Evolutionary conservation across 257 asterid species (phyloP), one percentile per base, ranked within the genome.

Genomic region (Solanum commersonii): DNA sequence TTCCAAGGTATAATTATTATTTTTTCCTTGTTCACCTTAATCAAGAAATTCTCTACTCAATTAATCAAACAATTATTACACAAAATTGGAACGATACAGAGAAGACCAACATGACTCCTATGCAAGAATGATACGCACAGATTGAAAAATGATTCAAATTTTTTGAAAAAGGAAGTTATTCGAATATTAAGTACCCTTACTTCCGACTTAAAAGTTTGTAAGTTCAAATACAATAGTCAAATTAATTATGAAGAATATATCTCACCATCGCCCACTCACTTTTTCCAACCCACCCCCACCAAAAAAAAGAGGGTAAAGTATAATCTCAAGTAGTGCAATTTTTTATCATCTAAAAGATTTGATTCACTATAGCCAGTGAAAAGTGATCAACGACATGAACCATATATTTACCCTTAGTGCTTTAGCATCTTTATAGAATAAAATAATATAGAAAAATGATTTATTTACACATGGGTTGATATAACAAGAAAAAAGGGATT

Each of bases 141-240:
- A 49, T 5, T 6, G 0, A 49, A 15, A 46, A 46, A 49, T 5
- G 8, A 0, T 49, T 15, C 22, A 15, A 49, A 5, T 5, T 49
- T 49, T 49, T 49, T 49, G 8, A 15, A 15, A 15, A 1, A 5
- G 9, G 0, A 2, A 49, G 1, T 49, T 49, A 1, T 0, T 49
- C 0, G 8, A 0, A 49, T 49, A 15, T 15, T 1, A 49, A 15
- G 1, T 1, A 49, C 20, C 22, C 23, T 49, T 5, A 49, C 23
- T 15, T 49, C 1, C 23, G 12, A 44, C 52, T 12, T 44, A 12
- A 44, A 11, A 11, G 52, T 12, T 44, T 11, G 16, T 44, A 4
- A 11, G 0, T 44, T 11, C 52, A 11, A 49, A 14, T 49, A 14
- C 18, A 46, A 2, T 33, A 33, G 15, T 8, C 79, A 72, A 72